A percentile compares a stretch with the other conserved stretches of the same genome.
Conservation (phyloP, 345 rosid genomes). For the Isatis tinctoria region DNA sequence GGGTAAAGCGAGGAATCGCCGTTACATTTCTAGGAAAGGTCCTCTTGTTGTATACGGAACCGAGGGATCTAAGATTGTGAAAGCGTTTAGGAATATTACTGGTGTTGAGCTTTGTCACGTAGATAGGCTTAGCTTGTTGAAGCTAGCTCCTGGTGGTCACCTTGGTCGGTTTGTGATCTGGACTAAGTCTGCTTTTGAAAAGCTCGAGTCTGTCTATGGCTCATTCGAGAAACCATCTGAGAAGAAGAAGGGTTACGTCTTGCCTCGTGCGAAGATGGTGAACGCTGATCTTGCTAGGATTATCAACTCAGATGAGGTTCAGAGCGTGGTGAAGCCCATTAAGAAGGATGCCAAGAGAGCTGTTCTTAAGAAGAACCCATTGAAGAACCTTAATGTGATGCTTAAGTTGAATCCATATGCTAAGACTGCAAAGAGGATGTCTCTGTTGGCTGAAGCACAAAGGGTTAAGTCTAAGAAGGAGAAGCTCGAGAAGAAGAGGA, state of each 20-base stretch:
- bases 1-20: constrained; percentile 87
- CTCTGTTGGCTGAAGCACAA: constrained; percentile 86
- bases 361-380: constrained; percentile 84
- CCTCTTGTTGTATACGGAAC: constrained; percentile 79
- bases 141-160: constrained; percentile 97
- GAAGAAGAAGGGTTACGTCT: constrained; percentile 85
- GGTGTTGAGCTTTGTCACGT: constrained; percentile 92
- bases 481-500: constrained; percentile 92
- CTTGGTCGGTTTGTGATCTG: constrained; percentile 89
- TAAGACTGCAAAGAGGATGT: constrained; percentile 93
- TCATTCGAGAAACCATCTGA: constrained; percentile 75
- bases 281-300: constrained; percentile 91
- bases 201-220: constrained; percentile 84
- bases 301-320: constrained; percentile 94
- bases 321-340: constrained; percentile 82
- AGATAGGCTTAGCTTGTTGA: constrained; percentile 74
- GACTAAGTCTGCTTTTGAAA: constrained; percentile 96
- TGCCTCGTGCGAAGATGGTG: constrained; percentile 93
- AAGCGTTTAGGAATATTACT: constrained; percentile 88
- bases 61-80: constrained; percentile 82
- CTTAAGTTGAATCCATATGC: constrained; percentile 89
- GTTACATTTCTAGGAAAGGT: constrained; percentile 85
- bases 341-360: constrained; percentile 72
- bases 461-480: constrained; percentile 95
- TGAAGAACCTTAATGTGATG: constrained; percentile 84